Percentiles rank a stretch among this genome's conserved stretches.
Conservation (phyloP, 176 grass and related monocot species). For the Aechmea fasciata region DNA sequence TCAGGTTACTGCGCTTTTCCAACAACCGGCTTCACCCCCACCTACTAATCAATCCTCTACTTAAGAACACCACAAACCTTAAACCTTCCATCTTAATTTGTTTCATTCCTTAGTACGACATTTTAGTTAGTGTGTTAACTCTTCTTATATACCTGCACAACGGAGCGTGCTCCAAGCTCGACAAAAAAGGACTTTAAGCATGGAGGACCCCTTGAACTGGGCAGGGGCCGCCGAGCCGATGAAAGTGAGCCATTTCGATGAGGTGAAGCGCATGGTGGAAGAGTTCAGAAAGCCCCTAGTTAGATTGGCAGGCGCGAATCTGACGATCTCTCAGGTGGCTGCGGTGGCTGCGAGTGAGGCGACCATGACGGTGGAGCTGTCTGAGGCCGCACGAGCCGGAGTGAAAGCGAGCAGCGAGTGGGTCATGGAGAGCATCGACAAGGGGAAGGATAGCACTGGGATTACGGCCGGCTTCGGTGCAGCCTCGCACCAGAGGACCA, state of each 20-base stretch:
- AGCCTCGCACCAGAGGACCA: conserved; percentile 63
- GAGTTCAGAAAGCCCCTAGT: conserved; percentile 42
- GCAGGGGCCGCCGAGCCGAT: conserved; percentile 41
- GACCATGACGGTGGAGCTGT: conserved; percentile 40
- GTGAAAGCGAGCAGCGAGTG: conserved; percentile 74
- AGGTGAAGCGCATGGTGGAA: conserved; percentile 70
- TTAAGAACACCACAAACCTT: too few species aligned
- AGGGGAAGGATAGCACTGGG: conserved; percentile 68
- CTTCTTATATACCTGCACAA: too few species aligned
- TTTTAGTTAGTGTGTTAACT: too few species aligned
- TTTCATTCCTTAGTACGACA: too few species aligned
- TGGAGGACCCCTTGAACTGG: conserved; percentile 54
- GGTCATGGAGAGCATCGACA: conserved; percentile 58
- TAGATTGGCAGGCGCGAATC: conserved; percentile 49
- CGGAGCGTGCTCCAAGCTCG: too few species aligned
- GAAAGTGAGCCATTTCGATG: conserved; percentile 64
- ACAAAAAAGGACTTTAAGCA: too few species aligned
- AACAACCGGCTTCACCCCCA: too few species aligned
- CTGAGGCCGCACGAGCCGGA: conserved; percentile 43
- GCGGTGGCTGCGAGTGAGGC: conserved; percentile 34
- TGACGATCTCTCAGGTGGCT: conserved; percentile 60
- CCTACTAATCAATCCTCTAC: too few species aligned
- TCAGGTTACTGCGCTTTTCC: too few species aligned
- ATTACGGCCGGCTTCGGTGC: conserved; percentile 79
- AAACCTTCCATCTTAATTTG: too few species aligned